Conservation (phyloP, 176 grass and related monocot genomes). For the Luzula sylvatica region DNA sequence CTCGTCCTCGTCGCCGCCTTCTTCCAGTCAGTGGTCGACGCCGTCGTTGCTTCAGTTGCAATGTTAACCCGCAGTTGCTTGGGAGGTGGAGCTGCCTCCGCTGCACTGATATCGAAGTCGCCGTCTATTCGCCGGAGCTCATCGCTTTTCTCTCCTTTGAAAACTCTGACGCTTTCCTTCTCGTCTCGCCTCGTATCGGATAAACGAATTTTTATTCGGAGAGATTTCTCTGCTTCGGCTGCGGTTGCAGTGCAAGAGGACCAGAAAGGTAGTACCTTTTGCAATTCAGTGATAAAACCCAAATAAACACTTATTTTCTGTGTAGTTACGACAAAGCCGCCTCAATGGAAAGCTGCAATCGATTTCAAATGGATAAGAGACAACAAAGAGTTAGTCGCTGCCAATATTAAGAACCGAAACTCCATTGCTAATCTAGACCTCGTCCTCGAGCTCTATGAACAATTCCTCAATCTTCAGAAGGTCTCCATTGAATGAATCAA, state of each 20-base stretch:
- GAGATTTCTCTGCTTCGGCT: neutral
- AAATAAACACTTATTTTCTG: neutral
- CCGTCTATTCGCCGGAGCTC: slow-evolving; percentile 18
- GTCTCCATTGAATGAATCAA: slow-evolving; percentile 13
- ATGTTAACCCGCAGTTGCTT: slow-evolving; percentile 22
- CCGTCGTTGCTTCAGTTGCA: neutral
- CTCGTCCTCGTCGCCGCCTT: neutral
- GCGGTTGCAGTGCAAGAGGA: slow-evolving; percentile 19
- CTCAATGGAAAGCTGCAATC: slow-evolving; percentile 80
- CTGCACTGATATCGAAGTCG: slow-evolving; percentile 1
- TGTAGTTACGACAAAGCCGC: slow-evolving; percentile 29
- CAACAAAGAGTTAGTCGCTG: slow-evolving; percentile 50
- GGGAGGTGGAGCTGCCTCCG: slow-evolving; percentile 9
- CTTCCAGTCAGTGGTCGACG: no score
- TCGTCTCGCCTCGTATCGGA: neutral
- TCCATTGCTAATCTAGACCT: slow-evolving; percentile 65
- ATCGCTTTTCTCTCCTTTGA: slow-evolving; percentile 7
- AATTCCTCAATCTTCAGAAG: slow-evolving; percentile 74
- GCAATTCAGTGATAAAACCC: neutral
- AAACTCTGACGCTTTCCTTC: slow-evolving; percentile 20
- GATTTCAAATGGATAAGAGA: slow-evolving; percentile 99
- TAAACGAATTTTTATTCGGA: neutral
- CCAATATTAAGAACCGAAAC: slow-evolving; percentile 57
- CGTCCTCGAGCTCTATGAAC: slow-evolving; percentile 74
- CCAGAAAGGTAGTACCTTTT: slow-evolving; percentile 22